Conservation (phyloP, 2,329 filamentous ascomycete genomes). For the Cercospora janseana region DNA sequence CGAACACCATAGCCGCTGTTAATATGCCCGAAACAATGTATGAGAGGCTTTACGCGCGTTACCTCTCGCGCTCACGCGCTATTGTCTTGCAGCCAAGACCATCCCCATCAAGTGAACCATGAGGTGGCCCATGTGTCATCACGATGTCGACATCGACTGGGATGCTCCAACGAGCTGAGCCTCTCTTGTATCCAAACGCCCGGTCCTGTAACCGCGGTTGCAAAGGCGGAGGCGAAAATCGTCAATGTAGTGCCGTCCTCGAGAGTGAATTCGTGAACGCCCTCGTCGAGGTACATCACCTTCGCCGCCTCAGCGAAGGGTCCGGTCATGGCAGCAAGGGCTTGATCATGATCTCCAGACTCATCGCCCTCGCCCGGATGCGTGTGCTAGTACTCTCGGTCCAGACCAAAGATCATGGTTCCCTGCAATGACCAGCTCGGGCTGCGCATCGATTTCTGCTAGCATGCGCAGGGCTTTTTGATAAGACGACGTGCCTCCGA, state of each 20-base stretch:
- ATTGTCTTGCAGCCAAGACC: not conserved
- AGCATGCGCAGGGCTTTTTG: conserved; percentile 31
- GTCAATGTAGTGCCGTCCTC: conserved; percentile 49
- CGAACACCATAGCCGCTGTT: conserved; percentile 44
- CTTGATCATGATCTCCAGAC: conserved; percentile 28
- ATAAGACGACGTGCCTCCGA: conserved; percentile 31
- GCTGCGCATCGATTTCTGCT: conserved; percentile 30
- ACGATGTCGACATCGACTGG: conserved; percentile 37
- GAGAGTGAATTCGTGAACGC: conserved; percentile 46
- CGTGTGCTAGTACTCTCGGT: conserved; percentile 38
- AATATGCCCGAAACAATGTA: conserved; percentile 63
- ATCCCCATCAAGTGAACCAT: conserved; percentile 27
- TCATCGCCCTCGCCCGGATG: conserved; percentile 32
- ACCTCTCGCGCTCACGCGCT: conserved; percentile 55
- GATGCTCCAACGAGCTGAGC: conserved; percentile 39
- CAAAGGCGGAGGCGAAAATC: conserved; percentile 53
- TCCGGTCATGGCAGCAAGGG: conserved; percentile 22
- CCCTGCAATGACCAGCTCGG: conserved; percentile 39
- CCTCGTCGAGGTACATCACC: conserved; percentile 56
- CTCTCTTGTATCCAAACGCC: conserved; percentile 55
- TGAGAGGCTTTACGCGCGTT: conserved; percentile 47
- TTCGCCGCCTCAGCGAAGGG: conserved; percentile 42
- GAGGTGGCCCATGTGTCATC: conserved; percentile 42
- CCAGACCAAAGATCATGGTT: conserved; percentile 37
- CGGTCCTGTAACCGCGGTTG: conserved; percentile 53